Base-by-base conservation (phyloP, 768 basidiomycete genomes). In the Pleurotus giganteus region DNA sequence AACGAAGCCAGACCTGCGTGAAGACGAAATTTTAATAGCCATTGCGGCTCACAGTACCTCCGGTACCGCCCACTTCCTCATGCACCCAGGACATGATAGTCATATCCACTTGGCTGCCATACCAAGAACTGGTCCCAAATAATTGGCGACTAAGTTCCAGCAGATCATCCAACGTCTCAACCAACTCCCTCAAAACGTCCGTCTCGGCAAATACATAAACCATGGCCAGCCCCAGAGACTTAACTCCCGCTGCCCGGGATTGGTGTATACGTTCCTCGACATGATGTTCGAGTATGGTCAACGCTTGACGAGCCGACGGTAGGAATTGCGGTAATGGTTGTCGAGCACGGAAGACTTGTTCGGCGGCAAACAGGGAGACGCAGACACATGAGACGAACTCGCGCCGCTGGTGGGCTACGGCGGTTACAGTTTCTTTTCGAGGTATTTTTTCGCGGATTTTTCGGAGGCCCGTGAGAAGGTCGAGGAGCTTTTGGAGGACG, bases 261-360 rank as follows among this genome's bases (percentile, higher is more conserved):
- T 55, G 42, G 15, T 42, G 64, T 0, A 79, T 67, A 21, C 66
- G 68, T 9, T 68, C 63, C 27, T 72, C 67, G 21, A 78, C 66
- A 31, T 66, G 64, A 4, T 53, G 57, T 47, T 71, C 68, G 2
- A 81, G 69, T 8, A 54, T 61, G 8, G 60, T 57, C n/a, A 74
- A 61, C 23, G 79, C 77, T 57, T 71, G 67, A 7, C 74, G 66
- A 4, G 73, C 64, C 3, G 76, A 80, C 2, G 79, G 80, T 6
- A 81, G 67, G 56, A 78, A 80, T 54, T 80, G 79, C 0, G 79
- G 79, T 15, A 81, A 66, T 11, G 76, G 73, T 54, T 77, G 75
- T 26, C 74, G 71, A 4, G 72, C 72, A 3, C 71, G 64, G 62
- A 80, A 80, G 2, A 74, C 77, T 28, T 79, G 74, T 57, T 80